Evolutionary conservation across 2,329 filamentous ascomycete genomes (phyloP).

Genomic region (Penicillium vulpinum): DNA sequence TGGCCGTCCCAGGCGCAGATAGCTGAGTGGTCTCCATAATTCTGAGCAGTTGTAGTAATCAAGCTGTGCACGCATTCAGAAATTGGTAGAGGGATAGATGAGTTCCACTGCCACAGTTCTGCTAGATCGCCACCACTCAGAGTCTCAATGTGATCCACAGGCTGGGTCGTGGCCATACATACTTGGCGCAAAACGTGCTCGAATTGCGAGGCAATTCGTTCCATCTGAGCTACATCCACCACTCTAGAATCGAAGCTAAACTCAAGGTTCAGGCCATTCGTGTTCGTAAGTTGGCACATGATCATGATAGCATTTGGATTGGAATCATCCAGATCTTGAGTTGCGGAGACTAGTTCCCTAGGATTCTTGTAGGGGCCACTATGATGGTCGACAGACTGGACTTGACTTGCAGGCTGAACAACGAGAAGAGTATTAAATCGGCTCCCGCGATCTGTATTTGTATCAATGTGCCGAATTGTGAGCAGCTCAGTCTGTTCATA

Average conservation of each 20-base stretch:
- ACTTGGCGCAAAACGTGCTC: background rate
- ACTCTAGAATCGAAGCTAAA: background rate
- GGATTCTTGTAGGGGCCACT: background rate
- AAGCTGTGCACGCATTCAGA: background rate
- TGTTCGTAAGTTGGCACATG: background rate
- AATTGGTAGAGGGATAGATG: background rate
- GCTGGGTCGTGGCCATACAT: background rate
- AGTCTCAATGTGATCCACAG: background rate
- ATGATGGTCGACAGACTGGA: background rate
- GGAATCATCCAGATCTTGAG: background rate
- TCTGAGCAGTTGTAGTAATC: background rate
- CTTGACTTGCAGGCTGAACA: background rate
- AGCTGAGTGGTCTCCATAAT: background rate
- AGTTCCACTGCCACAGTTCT: slow-evolving; percentile 1
- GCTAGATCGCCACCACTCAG: background rate
- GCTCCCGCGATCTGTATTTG: background rate
- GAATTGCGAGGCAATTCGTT: background rate
- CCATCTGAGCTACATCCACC: background rate
- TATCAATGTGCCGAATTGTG: background rate
- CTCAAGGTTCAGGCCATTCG: background rate
- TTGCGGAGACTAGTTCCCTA: background rate
- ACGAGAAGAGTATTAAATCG: background rate
- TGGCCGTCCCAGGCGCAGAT: slow-evolving; percentile 1
- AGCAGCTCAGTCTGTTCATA: background rate
- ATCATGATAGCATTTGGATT: slow-evolving; percentile 1